phyloP scores from a whole-genome alignment of 2,329 filamentous ascomycete species.

The Juglanconis juglandina region DNA sequence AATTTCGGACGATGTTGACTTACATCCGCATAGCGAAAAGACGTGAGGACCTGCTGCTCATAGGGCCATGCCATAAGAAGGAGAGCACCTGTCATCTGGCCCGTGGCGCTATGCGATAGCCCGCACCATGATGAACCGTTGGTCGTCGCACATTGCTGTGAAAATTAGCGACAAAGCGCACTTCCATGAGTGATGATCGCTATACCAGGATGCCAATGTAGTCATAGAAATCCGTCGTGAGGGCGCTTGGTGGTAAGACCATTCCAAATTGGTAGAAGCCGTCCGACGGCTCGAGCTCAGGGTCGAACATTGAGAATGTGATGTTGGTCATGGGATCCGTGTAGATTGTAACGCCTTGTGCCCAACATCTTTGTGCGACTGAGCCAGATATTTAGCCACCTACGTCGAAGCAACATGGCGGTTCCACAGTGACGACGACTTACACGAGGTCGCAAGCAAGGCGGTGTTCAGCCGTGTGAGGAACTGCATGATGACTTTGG shows the following conservation, averaged over 20 bases:
- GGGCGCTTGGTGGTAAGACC: background rate
- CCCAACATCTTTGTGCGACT: conserved; percentile 3
- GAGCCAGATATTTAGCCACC: background rate
- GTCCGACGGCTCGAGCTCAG: background rate
- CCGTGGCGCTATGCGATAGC: conserved; percentile 34
- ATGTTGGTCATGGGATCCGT: conserved; percentile 7
- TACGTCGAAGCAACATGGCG: background rate
- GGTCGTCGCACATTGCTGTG: conserved; percentile 43
- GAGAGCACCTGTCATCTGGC: conserved; percentile 53
- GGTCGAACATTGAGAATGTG: conserved; percentile 6
- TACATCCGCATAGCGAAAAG: conserved; percentile 49
- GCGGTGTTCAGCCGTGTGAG: background rate
- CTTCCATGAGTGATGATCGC: background rate
- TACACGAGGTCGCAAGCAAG: background rate
- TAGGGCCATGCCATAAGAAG: conserved; percentile 58
- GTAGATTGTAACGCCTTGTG: background rate
- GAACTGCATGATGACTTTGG: background rate
- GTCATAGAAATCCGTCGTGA: conserved; percentile 2
- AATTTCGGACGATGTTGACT: background rate
- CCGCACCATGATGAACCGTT: conserved; percentile 52
- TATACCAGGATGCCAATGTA: conserved; percentile 5
- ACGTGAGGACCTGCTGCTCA: conserved; percentile 50
- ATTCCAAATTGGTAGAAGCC: conserved; percentile 1
- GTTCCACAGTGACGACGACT: background rate
- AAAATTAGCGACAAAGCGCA: conserved; percentile 10